Evolutionary conservation across 768 basidiomycete species (phyloP).

Genomic region (Mycena olivaceomarginata): DNA sequence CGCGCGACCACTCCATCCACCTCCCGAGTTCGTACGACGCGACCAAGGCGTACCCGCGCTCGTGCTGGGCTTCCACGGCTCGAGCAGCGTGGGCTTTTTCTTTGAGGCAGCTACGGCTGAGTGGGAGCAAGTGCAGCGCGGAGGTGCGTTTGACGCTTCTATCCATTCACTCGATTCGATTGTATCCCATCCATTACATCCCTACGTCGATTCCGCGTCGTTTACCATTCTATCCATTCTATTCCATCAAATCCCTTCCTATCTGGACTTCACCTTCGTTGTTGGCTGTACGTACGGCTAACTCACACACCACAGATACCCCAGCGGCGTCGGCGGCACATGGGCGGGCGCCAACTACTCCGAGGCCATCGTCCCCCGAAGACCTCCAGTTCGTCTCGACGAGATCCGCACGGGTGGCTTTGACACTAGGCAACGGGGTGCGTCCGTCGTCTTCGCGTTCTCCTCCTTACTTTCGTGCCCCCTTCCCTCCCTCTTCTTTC

Average conservation of each 20-base stretch:
- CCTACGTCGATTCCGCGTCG: too few relatives aligned
- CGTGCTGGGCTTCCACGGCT: constrained; percentile 1
- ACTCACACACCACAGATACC: too few relatives aligned
- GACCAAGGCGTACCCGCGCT: neutral
- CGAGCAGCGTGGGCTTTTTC: neutral
- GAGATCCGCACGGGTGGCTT: constrained; percentile 28
- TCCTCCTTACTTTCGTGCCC: neutral
- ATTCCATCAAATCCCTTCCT: too few relatives aligned
- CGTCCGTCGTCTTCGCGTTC: neutral
- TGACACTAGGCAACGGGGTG: too few relatives aligned
- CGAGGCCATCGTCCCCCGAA: constrained; percentile 24
- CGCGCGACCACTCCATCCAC: neutral
- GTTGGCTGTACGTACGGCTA: neutral
- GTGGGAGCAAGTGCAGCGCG: neutral
- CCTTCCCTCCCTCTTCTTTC: neutral
- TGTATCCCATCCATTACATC: too few relatives aligned
- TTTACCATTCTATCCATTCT: too few relatives aligned
- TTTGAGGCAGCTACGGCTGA: neutral
- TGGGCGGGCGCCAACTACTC: constrained; percentile 41
- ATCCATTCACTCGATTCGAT: neutral
- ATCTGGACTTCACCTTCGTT: neutral
- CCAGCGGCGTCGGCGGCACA: neutral
- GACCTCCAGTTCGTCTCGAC: constrained; percentile 33
- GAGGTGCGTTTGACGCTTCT: neutral
- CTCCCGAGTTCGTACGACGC: neutral